Conservation (phyloP, 2,329 filamentous ascomycete species). For the Epichloe scottii region DNA sequence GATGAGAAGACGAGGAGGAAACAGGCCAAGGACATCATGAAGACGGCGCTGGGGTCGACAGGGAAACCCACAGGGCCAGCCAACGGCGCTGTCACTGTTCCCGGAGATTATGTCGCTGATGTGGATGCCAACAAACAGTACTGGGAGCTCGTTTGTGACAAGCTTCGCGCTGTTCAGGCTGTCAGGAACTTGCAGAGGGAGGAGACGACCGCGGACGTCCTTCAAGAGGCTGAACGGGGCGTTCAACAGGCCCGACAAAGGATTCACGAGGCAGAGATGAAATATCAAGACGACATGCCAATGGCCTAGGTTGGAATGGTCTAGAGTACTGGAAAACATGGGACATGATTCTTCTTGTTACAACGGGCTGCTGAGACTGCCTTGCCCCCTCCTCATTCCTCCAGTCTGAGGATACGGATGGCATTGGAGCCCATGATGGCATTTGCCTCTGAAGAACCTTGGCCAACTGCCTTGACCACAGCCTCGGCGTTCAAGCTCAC, state of each 20-base stretch:
- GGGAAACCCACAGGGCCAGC: constrained; percentile 15
- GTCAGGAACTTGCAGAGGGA: constrained; percentile 19
- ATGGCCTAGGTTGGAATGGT: constrained; percentile 6
- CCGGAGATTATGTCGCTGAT: constrained; percentile 22
- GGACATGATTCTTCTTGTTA: background rate
- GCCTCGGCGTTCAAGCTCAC: constrained; percentile 41
- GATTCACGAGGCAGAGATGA: constrained; percentile 26
- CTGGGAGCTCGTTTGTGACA: constrained; percentile 29
- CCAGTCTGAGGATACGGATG: constrained; percentile 32
- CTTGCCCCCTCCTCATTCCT: constrained; percentile 8
- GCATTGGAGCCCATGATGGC: constrained; percentile 50
- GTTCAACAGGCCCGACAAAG: constrained; percentile 19
- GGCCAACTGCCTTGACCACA: constrained; percentile 38
- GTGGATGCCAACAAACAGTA: constrained; percentile 21
- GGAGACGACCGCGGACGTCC: constrained; percentile 14
- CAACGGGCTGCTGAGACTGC: constrained; percentile 6
- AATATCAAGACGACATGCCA: constrained; percentile 19
- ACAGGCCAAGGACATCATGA: constrained; percentile 24
- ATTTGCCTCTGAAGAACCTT: constrained; percentile 31
- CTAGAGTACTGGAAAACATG: background rate
- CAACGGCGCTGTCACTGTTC: constrained; percentile 23
- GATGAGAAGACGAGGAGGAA: constrained; percentile 27
- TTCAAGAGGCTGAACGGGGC: constrained; percentile 17
- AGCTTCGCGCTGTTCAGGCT: constrained; percentile 26
- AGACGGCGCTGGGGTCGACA: constrained; percentile 11